Evolutionary conservation across 176 grass and related monocot genomes (phyloP).

Genomic region (Juncus inflexus): DNA sequence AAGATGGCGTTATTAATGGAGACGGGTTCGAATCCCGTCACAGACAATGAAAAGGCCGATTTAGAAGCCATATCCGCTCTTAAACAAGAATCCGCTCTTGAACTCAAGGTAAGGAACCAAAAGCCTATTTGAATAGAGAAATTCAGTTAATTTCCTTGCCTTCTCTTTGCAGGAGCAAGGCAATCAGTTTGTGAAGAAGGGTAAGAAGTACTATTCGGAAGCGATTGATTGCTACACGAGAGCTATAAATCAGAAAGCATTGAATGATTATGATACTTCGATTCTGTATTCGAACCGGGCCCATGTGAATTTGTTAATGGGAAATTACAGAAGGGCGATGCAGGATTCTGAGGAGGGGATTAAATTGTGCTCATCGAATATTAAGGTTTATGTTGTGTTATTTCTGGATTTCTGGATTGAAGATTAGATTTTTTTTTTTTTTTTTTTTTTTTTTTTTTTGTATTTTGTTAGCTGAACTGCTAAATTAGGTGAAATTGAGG

Average conservation of each 20-base stretch:
- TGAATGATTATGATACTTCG: slow-evolving; percentile 45
- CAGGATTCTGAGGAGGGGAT: slow-evolving; percentile 65
- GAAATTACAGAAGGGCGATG: slow-evolving; percentile 64
- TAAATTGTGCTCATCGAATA: slow-evolving; percentile 49
- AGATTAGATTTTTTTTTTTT: no score
- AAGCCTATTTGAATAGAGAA: no score
- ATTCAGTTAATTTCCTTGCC: background rate
- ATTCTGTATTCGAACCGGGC: slow-evolving; percentile 83
- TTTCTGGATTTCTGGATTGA: slow-evolving; percentile 7
- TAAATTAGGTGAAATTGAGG: no score
- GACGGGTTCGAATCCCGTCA: slow-evolving; percentile 42
- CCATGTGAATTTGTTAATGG: slow-evolving; percentile 82
- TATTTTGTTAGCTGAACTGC: no score
- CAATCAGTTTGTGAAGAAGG: slow-evolving; percentile 71
- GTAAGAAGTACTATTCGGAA: slow-evolving; percentile 64
- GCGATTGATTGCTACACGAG: slow-evolving; percentile 82
- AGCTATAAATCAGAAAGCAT: slow-evolving; percentile 74
- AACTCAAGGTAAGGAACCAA: slow-evolving; percentile 44
- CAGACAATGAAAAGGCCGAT: slow-evolving; percentile 69
- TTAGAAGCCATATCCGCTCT: slow-evolving; percentile 67
- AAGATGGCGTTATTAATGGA: slow-evolving; percentile 85
- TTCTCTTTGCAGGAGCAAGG: slow-evolving; percentile 53
- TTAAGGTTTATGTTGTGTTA: slow-evolving; percentile 46
- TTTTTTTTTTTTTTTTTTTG: background rate
- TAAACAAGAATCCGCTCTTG: slow-evolving; percentile 67